Percentiles rank a stretch among this genome's conserved stretches.
These are phyloP conservation scores for Penicillium desertorum DNA, from an alignment of 495 filamentous ascomycete genomes.

Conservation along the genomic window DNA sequence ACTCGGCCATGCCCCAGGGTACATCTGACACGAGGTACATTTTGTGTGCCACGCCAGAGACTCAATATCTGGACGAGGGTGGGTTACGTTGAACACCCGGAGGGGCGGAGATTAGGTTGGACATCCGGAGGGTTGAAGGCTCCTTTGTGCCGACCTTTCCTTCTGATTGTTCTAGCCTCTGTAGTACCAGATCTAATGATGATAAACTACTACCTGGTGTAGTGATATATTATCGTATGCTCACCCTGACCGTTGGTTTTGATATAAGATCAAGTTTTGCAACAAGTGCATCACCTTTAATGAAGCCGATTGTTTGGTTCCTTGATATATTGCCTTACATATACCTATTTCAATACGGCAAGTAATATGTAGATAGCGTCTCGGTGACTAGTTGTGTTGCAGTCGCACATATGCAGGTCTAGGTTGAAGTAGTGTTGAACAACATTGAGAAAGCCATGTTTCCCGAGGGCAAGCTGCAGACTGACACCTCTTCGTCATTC, in stretches of 20 bases:
- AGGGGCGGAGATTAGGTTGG: background rate
- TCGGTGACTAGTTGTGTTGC: background rate
- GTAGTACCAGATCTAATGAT: background rate
- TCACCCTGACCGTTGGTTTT: background rate
- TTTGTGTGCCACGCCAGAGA: background rate
- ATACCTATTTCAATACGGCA: background rate
- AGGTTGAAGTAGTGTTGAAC: constrained; percentile 3
- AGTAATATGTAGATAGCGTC: background rate
- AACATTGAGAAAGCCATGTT: background rate
- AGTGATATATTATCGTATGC: background rate
- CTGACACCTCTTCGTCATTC: background rate
- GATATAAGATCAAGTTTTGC: background rate
- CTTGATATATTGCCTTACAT: background rate
- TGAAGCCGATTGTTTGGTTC: background rate
- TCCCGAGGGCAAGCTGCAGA: background rate
- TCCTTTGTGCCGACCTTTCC: background rate
- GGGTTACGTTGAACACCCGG: background rate
- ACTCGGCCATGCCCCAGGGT: background rate
- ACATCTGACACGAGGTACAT: background rate
- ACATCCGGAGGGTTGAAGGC: background rate
- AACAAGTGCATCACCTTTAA: background rate
- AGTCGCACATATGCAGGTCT: constrained; percentile 1
- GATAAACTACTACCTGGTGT: background rate
- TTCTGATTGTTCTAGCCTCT: background rate
- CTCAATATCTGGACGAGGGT: background rate